Evolutionary conservation across 73 alveolate species (phyloP), one percentile per base, ranked within the genome.

Genomic region (Stentor coeruleus): DNA sequence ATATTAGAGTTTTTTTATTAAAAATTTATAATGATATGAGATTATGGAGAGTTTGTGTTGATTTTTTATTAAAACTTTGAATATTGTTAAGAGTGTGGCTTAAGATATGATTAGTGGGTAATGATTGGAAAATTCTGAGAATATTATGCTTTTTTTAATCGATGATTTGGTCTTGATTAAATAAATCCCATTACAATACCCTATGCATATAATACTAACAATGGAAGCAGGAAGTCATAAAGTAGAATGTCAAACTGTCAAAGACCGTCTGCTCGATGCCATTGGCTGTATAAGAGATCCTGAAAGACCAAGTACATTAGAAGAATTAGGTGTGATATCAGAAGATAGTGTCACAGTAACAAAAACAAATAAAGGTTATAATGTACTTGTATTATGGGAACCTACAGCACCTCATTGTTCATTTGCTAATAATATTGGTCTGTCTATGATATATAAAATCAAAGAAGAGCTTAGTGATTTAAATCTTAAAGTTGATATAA

Each of bases 341-440:
- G 87, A 85, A 33, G 91, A 85, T 14, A 26, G 38, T 4, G 80
- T 85, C 38, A 33, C 14, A 38, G 87, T 85, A 20, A 2, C n/a
- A 66, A 31, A 66, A 66, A 26, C 37, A 0, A 20, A 31, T 15
- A 15, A 26, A 66, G 36, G 42, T 20, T 66, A 26, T 2, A 14
- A 20, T 20, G 49, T 60, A 14, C 28, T 58, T 3, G 81, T 85
- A 1, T 59, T 6, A 6, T 85, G 91, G 91, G 84, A 57, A 39
- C 91, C 91, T 0, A 85, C 87, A 26, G 84, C 42, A 0, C 87
- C 87, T 26, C 66, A 81, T 38, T 85, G 91, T 31, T 80, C 75
- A 37, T 66, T 81, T 39, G 91, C 91, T 3, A 74, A 40, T 28
- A 86, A 81, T 35, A 86, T 86, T 3, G 91, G 84, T 3, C 42